Evolutionary conservation across 2,329 filamentous ascomycete genomes (phyloP), one percentile per base, ranked within the genome.

Genomic region (Hortaea sp.): DNA sequence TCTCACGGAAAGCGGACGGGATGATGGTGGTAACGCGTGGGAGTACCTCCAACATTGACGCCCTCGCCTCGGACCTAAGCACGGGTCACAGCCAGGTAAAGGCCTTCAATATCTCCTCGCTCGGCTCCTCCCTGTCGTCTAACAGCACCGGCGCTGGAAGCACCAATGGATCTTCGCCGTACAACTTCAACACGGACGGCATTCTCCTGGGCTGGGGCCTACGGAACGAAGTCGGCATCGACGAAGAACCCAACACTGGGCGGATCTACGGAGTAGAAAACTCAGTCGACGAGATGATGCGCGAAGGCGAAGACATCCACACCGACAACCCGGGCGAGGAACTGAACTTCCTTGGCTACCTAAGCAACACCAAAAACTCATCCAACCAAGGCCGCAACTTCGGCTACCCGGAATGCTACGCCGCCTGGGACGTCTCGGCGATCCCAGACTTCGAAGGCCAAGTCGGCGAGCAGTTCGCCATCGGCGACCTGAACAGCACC

Each of bases 301-400:
- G 46, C 28, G 28, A 49, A 27, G 56, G 50, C 28, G 31, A 47
- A 28, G 57, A 59, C 35, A 64, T 65, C 10, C 73, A 83, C 30
- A 64, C 54, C 49, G 71, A 84, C 56, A 88, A 88, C 57, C 84
- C 84, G 0, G 84, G 74, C 11, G 84, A 88, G 59, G 81, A 88
- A 63, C 65, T 88, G 61, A 87, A 88, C 63, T 85, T 78, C 61
- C 77, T 84, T 49, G 83, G 84, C 3, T 75, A 72, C 47, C 67
- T 85, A 3, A 74, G 75, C 39, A 70, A 71, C n/a, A 73, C 72
- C 0, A 20, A 20, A 4, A 7, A 53, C 6, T 65, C 62, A 13
- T 48, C 55, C 2, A 56, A 65, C 29, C 66, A 74, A 56, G 72
- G 70, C 12, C 56, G 58, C 3, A 85, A 86, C 62, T 83, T 82